phyloP scores from a whole-genome alignment of 2,329 filamentous ascomycete genomes.

The Epichloe aotearoae region DNA sequence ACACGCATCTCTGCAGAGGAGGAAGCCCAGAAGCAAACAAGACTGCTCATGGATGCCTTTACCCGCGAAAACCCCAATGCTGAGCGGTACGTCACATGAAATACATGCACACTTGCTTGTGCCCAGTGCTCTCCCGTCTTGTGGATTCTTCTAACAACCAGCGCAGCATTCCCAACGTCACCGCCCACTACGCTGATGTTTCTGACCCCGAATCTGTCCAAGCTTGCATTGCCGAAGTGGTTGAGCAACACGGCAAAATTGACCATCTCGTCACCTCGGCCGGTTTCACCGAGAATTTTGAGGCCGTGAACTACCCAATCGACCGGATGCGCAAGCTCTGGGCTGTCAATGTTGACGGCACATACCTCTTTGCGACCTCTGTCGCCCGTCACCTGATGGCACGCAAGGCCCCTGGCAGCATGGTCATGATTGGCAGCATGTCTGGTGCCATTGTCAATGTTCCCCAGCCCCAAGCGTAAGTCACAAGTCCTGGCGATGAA shows the following conservation, averaged over 20 bases:
- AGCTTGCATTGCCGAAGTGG: constrained; percentile 50
- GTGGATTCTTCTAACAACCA: background rate
- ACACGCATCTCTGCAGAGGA: constrained; percentile 45
- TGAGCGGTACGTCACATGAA: constrained; percentile 36
- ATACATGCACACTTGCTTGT: no score
- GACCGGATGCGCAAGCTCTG: constrained; percentile 88
- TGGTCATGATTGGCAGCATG: constrained; percentile 95
- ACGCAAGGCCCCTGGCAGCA: constrained; percentile 64
- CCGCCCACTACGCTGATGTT: constrained; percentile 83
- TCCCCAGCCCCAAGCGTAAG: constrained; percentile 68
- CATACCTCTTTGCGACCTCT: constrained; percentile 73
- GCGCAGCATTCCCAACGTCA: constrained; percentile 57
- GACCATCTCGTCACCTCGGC: constrained; percentile 92
- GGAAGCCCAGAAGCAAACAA: constrained; percentile 66
- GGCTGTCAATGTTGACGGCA: constrained; percentile 87
- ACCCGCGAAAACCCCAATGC: constrained; percentile 65
- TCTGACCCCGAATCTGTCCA: constrained; percentile 69
- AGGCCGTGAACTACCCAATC: constrained; percentile 79
- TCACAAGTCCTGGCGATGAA: constrained; percentile 1
- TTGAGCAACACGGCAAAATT: constrained; percentile 57
- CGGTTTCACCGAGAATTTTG: constrained; percentile 91
- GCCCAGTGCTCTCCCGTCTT: background rate
- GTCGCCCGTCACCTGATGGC: constrained; percentile 84
- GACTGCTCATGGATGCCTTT: constrained; percentile 62
- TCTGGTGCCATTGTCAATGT: constrained; percentile 88